Percentiles rank a stretch among this genome's conserved stretches.
Conservation (phyloP, 2,329 filamentous ascomycete species). For the Aureobasidium uvarum region DNA sequence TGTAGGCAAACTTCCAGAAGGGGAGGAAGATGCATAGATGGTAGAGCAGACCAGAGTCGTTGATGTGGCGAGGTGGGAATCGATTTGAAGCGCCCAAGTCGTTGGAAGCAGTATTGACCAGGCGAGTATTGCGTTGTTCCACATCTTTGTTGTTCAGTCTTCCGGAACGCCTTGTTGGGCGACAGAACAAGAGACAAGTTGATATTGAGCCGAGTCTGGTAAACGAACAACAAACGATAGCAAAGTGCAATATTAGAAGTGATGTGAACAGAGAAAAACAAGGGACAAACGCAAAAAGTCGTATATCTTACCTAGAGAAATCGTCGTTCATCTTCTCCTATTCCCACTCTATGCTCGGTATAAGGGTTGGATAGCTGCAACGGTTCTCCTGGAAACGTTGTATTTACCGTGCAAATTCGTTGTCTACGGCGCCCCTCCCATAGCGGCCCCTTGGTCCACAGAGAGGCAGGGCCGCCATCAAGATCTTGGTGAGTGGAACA, state of each 20-base stretch:
- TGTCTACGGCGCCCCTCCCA: no score
- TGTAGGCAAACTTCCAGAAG: not conserved
- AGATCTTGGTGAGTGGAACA: no score
- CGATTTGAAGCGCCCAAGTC: not conserved
- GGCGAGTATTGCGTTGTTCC: not conserved
- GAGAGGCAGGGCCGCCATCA: no score
- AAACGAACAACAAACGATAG: not conserved
- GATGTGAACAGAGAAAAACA: not conserved
- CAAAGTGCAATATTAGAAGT: not conserved
- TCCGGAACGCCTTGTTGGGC: not conserved
- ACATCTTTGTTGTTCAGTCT: not conserved
- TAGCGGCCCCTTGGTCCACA: no score
- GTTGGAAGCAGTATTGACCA: not conserved
- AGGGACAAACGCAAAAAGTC: not conserved
- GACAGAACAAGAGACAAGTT: no score
- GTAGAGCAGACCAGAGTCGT: not conserved
- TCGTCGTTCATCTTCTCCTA: not conserved
- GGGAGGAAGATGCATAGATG: not conserved
- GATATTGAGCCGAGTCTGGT: not conserved
- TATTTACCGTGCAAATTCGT: not conserved
- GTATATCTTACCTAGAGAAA: not conserved
- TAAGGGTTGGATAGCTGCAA: not conserved
- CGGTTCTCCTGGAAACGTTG: slow-evolving; percentile 23
- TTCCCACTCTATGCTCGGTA: not conserved
- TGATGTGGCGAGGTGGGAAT: not conserved